These are phyloP conservation scores for Paraphaeosphaeria minitans DNA, from an alignment of 2,329 filamentous ascomycete genomes.

Conservation along the genomic window DNA sequence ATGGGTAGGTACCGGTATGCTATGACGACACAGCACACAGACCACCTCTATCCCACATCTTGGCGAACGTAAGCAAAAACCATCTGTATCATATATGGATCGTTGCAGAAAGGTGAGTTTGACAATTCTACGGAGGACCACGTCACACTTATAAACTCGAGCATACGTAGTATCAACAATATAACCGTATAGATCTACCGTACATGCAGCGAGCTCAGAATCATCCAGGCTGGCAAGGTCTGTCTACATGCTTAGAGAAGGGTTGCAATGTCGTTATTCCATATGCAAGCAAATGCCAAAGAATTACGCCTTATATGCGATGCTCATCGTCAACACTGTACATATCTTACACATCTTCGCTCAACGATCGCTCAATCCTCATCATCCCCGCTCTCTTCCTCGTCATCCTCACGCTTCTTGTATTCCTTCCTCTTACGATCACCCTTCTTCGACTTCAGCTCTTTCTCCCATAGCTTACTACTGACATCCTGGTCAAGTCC, in stretches of 20 bases:
- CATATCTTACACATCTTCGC: conserved; percentile 17
- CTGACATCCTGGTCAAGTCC: conserved; percentile 74
- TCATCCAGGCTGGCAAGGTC: background rate
- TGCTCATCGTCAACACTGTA: conserved; percentile 13
- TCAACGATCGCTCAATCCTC: conserved; percentile 30
- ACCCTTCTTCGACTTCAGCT: conserved; percentile 52
- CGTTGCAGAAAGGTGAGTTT: background rate
- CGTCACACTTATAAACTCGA: background rate
- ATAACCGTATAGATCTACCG: conserved; percentile 2
- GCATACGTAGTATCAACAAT: background rate
- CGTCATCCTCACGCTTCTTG: conserved; percentile 53
- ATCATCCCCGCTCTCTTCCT: conserved; percentile 44
- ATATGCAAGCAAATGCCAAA: conserved; percentile 11
- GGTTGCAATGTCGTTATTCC: conserved; percentile 2
- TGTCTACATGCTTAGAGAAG: background rate
- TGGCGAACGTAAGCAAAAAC: background rate
- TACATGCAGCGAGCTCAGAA: background rate
- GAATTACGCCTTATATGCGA: conserved; percentile 20
- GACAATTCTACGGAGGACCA: background rate
- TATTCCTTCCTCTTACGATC: conserved; percentile 43
- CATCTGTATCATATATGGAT: background rate
- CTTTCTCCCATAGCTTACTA: conserved; percentile 72
- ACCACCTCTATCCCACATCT: background rate
- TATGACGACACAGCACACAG: conserved; percentile 3
- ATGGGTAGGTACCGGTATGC: background rate